phyloP scores from a whole-genome alignment of 192 early-diverging fungal species.

The Backusella psychrophila region DNA sequence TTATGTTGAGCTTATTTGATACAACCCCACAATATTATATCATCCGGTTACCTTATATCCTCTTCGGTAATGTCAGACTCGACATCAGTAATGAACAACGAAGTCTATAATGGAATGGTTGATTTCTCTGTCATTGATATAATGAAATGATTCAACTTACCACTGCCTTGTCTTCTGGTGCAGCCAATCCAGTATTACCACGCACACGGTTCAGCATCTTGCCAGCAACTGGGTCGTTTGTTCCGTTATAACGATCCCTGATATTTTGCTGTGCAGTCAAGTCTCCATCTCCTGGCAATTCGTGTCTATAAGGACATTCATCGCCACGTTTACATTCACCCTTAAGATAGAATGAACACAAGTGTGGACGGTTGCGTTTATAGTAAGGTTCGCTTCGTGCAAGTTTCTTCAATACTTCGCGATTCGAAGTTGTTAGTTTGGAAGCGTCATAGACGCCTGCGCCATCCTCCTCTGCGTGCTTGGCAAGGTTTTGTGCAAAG shows the following conservation, averaged over 20 bases:
- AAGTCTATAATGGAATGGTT: slow-evolving; percentile 46
- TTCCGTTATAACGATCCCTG: slow-evolving; percentile 91
- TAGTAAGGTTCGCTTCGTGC: slow-evolving; percentile 89
- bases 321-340: slow-evolving; percentile 94
- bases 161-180: slow-evolving; percentile 80
- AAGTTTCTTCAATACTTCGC: slow-evolving; percentile 73
- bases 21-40: no score
- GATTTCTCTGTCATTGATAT: no score
- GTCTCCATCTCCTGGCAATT: slow-evolving; percentile 83
- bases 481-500: slow-evolving; percentile 80
- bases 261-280: slow-evolving; percentile 86
- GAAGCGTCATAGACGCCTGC: slow-evolving; percentile 63
- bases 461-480: slow-evolving; percentile 44
- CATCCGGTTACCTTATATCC: slow-evolving; percentile 56
- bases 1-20: no score
- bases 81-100: slow-evolving; percentile 83
- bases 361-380: slow-evolving; percentile 84
- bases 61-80: slow-evolving; percentile 66
- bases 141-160: slow-evolving; percentile 36
- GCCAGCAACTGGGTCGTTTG: slow-evolving; percentile 91
- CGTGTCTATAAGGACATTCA: slow-evolving; percentile 96
- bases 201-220: slow-evolving; percentile 68
- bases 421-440: slow-evolving; percentile 68
- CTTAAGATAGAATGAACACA: slow-evolving; percentile 96
- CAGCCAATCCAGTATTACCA: slow-evolving; percentile 51